Evolutionary conservation across 2,329 filamentous ascomycete genomes (phyloP), one percentile per base, ranked within the genome.

Genomic region (Triangularia setosa): DNA sequence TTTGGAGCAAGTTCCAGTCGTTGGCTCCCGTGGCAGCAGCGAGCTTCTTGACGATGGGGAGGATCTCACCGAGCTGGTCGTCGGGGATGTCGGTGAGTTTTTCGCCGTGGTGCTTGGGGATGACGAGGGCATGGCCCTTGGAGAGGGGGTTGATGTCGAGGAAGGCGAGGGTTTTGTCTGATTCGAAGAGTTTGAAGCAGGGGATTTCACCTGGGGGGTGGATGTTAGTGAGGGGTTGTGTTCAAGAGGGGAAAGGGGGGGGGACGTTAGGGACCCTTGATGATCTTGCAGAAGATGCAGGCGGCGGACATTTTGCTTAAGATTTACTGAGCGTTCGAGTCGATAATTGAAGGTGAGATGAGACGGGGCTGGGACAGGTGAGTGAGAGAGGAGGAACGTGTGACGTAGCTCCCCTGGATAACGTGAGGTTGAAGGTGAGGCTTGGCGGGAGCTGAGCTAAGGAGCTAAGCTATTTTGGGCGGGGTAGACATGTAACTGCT

Each of bases 231-330:
- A 24, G 33, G 23, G 57, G 40, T 27, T 27, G 16, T 33, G 14
- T 48, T 69, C 65, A 70, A 14, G 9, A 23, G 9, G n/a, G 18
- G 14, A 21, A 6, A 6, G n/a, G n/a, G n/a, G 40, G n/a, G 4
- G 7, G 7, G 18, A 40, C 53, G 33, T 16, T 35, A 48, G 11
- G 27, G 7, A 58, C 94, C 94, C 85, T 96, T 96, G 82, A 99
- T 90, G 76, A 99, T 98, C 79, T 92, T 96, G 85, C 95, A 99
- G 82, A 99, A 99, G 75, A 98, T 92, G 77, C 95, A 99, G 68
- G 69, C 83, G 61, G 89, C 84, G 4, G 40, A 48, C 81, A 86
- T 85, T 65, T 71, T 80, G 64, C 69, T 75, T 40, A 71, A 66
- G 72, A 76, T 76, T 86, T 85, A 87, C 86, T 87, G 48, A 23